Base-by-base conservation (phyloP, 2,329 filamentous ascomycete species). In the Aspergillus novofumigatus region DNA sequence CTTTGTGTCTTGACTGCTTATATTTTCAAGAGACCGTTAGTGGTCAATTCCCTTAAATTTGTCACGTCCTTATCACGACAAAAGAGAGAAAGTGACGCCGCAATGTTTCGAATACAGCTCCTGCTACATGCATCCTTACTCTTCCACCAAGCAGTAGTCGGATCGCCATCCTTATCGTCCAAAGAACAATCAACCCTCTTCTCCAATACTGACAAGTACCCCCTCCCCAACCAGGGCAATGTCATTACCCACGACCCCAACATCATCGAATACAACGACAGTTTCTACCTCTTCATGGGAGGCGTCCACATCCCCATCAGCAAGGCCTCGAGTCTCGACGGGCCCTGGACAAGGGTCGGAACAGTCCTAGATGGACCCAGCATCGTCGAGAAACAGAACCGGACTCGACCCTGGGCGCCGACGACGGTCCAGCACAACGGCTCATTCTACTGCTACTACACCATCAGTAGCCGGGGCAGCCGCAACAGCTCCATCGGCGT, bases 361-460 rank as follows among this genome's bases (percentile, higher is more conserved):
- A 69, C 68, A 7, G 66, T 75, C 0, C 59, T 75, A 0, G 58
- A 67, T 6, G 62, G 60, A 2, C 62, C 65, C 23, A 74, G 70
- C 50, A 52, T 69, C 10, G 70, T 75, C 54, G 25, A 61, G 6
- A 70, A 70, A 21, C 58, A 65, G 6, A 71, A 72, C 54, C 65
- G 65, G 8, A 65, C 62, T 3, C 60, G 66, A 0, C 73, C 72
- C 0, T 75, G 73, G 73, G 72, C 73, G 0, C 73, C 73, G 2
- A 73, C 67, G 1, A 67, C 68, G 1, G 60, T 75, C 14, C 52
- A 68, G 29, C 60, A 58, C 53, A 66, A 68, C 21, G 63, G 65
- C 5, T 65, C 56, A 0, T 73, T 74, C 55, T 75, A 75, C 60
- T 75, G 72, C 59, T 75, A 66, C 59, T 75, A 75, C 55, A 64